These are phyloP conservation scores for Apiotrichum montevideense DNA, from an alignment of 1,284 basidiomycete species.

Conservation along the genomic window DNA sequence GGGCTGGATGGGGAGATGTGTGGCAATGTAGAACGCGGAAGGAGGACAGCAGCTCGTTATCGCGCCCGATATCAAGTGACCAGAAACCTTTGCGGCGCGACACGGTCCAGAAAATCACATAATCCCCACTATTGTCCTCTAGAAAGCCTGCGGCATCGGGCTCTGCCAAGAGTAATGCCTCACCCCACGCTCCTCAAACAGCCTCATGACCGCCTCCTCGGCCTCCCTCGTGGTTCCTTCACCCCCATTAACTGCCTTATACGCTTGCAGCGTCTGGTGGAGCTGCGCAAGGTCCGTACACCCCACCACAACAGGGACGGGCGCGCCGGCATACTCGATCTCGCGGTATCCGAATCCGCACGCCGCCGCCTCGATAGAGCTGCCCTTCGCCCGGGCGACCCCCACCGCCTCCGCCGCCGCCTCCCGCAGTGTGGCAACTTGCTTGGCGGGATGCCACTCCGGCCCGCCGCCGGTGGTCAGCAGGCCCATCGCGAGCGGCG, in stretches of 20 bases:
- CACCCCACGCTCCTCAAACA: slow-evolving; percentile 54
- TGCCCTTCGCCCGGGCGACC: slow-evolving; percentile 28
- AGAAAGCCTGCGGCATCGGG: slow-evolving; percentile 16
- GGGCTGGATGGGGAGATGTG: no score
- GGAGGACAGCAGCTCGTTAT: no score
- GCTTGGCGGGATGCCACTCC: slow-evolving; percentile 73
- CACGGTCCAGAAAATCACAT: no score
- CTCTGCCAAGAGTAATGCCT: slow-evolving; percentile 50
- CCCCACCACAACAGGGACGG: slow-evolving; percentile 66
- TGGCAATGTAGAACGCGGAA: no score
- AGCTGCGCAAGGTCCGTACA: slow-evolving; percentile 65
- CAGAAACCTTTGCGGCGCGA: no score
- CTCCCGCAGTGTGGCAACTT: slow-evolving; percentile 15
- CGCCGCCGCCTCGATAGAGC: slow-evolving; percentile 60
- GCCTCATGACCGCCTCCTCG: slow-evolving; percentile 51
- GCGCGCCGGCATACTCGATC: slow-evolving; percentile 31
- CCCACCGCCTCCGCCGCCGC: slow-evolving; percentile 24
- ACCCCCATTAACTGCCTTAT: slow-evolving; percentile 55
- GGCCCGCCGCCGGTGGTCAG: slow-evolving; percentile 62
- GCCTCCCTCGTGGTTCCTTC: slow-evolving; percentile 40
- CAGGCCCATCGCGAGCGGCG: slow-evolving; percentile 88
- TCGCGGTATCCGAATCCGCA: slow-evolving; percentile 64
- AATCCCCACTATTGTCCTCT: no score
- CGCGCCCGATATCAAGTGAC: no score
- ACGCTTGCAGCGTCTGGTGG: slow-evolving; percentile 63